phyloP scores from a whole-genome alignment of 208 protist genomes.

The Porcisia deanei region DNA sequence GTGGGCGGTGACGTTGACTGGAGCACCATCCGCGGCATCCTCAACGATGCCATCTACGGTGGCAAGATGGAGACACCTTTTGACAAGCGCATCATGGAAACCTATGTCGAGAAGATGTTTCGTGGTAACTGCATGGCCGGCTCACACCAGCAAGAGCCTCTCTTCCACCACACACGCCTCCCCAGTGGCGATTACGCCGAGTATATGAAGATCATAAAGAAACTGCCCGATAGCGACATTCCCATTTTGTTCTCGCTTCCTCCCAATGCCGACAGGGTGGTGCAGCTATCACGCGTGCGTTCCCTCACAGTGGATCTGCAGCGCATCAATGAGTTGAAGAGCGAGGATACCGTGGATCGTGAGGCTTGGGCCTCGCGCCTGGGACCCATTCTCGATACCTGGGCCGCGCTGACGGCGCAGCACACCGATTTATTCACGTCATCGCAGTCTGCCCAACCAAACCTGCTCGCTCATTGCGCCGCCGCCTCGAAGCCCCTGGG shows the following conservation, averaged over 20 bases:
- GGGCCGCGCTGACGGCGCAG: conserved; percentile 70
- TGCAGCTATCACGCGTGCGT: conserved; percentile 82
- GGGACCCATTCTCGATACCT: conserved; percentile 84
- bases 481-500: conserved; percentile 70
- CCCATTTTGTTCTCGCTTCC: conserved; percentile 94
- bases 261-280: conserved; percentile 93
- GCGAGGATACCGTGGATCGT: conserved; percentile 69
- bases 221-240: conserved; percentile 92
- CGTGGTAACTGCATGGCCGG: conserved; percentile 56
- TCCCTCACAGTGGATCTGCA: conserved; percentile 83
- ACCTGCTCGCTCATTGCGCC: conserved; percentile 3
- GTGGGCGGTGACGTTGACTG: conserved; percentile 75
- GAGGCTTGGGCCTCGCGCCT: conserved; percentile 88
- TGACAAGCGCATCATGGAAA: conserved; percentile 92
- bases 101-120: conserved; percentile 94
- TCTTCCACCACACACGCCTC: conserved; percentile 67
- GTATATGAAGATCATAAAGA: conserved; percentile 75
- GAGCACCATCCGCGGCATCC: conserved; percentile 92
- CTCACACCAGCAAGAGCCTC: conserved; percentile 51
- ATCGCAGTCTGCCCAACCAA: conserved; percentile 18
- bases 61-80: conserved; percentile 95
- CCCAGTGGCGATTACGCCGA: conserved; percentile 71
- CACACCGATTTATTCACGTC: conserved; percentile 63
- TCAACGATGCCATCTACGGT: conserved; percentile 96
- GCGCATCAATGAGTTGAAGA: conserved; percentile 68